Evolutionary conservation across 805 yeast species (phyloP), one percentile per base, ranked within the genome.

Genomic region (Yarrowia yakushimensis): DNA sequence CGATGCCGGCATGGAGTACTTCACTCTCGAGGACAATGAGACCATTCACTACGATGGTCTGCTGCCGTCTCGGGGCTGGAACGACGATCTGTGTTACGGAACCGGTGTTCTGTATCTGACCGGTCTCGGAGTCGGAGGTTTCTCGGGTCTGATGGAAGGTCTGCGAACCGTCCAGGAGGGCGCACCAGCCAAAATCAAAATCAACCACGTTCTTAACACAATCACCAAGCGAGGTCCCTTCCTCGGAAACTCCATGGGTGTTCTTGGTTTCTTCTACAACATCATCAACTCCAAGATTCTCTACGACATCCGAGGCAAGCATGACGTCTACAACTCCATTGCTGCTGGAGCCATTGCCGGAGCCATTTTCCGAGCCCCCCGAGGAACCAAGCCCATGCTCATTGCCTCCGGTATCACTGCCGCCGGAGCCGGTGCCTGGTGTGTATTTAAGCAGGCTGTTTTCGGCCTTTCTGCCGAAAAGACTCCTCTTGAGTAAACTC

Each of bases 31-130:
- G 70, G 92, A 86, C 65, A 97, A 91, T 67, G 80, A 84, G 66
- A 80, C 85, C 66, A 77, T 91, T 65, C 82, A 85, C 50, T 84
- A 96, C 1, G 90, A 89, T 71, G 96, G 97, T 64, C 73, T 93
- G 64, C 82, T 94, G 66, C 97, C 99, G 27, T 88, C 96, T n/a
- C 86, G 97, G 78, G 96, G 96, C 69, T 94, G 97, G 96, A 83
- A 91, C 15, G 99, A 94, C 74, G 98, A 94, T 77, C 81, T 94
- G 67, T 91, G 97, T 82, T 94, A 94, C 76, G 99, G 99, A 69
- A 88, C 98, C 11, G 99, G 99, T 76, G 85, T 97, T 7, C 90
- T 91, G 60, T 94, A 94, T 73, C 80, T 94, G 68, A 69, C 88
- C 31, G 79, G 96, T 43, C 81, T 94, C 67, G 96, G 96, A 34